Evolutionary conservation across 169 alveolate species (phyloP).

Genomic region (Plasmodium knowlesi): DNA sequence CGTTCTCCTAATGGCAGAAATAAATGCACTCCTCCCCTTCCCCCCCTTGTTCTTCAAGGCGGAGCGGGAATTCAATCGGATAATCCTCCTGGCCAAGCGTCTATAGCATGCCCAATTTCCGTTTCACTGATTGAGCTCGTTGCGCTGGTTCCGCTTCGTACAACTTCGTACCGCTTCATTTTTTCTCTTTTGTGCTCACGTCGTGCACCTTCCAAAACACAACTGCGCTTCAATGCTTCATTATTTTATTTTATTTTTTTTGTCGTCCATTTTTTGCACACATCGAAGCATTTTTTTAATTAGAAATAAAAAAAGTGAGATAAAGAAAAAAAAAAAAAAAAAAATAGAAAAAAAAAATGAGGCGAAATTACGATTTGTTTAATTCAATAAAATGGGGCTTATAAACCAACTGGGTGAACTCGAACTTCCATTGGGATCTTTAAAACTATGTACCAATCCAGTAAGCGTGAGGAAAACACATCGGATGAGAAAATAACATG

Average conservation of each 20-base stretch:
- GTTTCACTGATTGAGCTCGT: not conserved
- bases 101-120: not conserved
- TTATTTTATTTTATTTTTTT: not conserved
- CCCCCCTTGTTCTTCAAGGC: not conserved
- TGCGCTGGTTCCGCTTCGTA: not conserved
- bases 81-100: not conserved
- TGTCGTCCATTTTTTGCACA: not conserved
- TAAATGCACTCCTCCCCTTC: not conserved
- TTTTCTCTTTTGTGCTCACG: not conserved
- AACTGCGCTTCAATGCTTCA: not conserved
- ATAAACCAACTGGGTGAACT: not conserved
- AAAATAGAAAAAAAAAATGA: too few relatives aligned
- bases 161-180: not conserved
- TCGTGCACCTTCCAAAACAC: not conserved
- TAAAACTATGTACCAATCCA: not conserved
- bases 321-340: slow-evolving; percentile 1
- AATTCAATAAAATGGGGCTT: not conserved
- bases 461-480: not conserved
- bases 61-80: not conserved
- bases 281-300: not conserved
- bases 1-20: not conserved
- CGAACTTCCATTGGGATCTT: not conserved
- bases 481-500: not conserved
- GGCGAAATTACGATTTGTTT: not conserved
- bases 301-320: not conserved